Base-by-base conservation (phyloP, 73 alveolate genomes). In the Blepharisma japonicum region DNA sequence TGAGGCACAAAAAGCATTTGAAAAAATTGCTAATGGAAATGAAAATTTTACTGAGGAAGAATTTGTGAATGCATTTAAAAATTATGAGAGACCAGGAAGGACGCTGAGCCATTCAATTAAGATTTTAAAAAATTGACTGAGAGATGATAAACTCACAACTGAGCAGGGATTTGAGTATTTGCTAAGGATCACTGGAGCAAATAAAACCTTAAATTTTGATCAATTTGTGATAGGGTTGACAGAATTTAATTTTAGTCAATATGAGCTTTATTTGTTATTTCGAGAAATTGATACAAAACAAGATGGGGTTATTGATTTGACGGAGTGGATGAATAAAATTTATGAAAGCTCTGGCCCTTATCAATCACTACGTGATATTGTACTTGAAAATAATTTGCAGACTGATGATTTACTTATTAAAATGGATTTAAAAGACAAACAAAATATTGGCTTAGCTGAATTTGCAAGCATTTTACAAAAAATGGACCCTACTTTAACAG, bases 131-230 rank as follows among this genome's bases (percentile, higher is more conserved):
- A 14, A n/a, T 25, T 61, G 74, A 48, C 74, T 61, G 39, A 14
- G 74, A 61, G 50, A 61, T 2, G 74, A 25, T 2, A 61, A 61
- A 61, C 74, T 61, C 74, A 61, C 47, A 1, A 61, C 74, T 25
- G 74, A 61, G 74, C 74, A 61, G 5, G 74, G 74, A 8, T 61
- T 61, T 5, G 74, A 61, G 39, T 25, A 61, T 11, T 39, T 61
- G 14, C 46, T n/a, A 14, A n/a, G 23, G 23, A 11, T 9, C 14
- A 25, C 74, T 11, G 18, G 47, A 61, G 23, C 47, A 8, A 8
- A 18, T 8, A 61, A 14, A 20, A 25, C 46, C 5, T 9, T 61
- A 14, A 61, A 25, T 25, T 61, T 20, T 61, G 74, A 61, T 2
- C 18, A n/a, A 9, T 61, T n/a, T n/a, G 74, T 61, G 18, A 8